phyloP scores from a whole-genome alignment of 306 rosid species.

The Glycine tomentella region DNA sequence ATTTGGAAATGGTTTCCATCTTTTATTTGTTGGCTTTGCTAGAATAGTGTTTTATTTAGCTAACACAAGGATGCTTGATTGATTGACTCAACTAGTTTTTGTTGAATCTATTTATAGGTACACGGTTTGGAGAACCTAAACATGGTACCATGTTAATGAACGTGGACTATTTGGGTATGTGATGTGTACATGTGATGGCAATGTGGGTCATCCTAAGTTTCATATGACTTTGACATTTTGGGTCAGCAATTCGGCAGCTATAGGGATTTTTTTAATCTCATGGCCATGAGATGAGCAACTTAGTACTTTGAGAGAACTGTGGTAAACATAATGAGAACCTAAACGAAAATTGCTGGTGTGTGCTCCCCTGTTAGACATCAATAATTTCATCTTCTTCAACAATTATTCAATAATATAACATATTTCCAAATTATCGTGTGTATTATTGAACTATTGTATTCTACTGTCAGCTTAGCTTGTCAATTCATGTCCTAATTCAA shows the following conservation, averaged over 20 bases:
- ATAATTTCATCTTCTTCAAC: slow-evolving; percentile 31
- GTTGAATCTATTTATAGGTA: slow-evolving; percentile 52
- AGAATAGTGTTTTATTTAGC: background rate
- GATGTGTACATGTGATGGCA: slow-evolving; percentile 59
- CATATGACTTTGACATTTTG: slow-evolving; percentile 49
- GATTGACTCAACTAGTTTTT: slow-evolving; percentile 42
- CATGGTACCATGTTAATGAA: slow-evolving; percentile 29
- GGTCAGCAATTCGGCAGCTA: slow-evolving; percentile 44
- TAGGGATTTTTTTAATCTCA: slow-evolving; percentile 40
- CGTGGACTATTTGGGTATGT: slow-evolving; percentile 28
- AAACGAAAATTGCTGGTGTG: slow-evolving; percentile 44
- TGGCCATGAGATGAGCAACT: slow-evolving; percentile 46
- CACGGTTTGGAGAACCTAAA: slow-evolving; percentile 36
- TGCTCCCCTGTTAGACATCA: slow-evolving; percentile 41
- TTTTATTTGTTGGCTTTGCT: slow-evolving; percentile 32
- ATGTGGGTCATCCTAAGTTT: slow-evolving; percentile 47
- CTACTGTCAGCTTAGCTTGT: background rate
- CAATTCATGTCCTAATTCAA: slow-evolving; percentile 47
- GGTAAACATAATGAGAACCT: slow-evolving; percentile 35
- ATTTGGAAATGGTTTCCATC: slow-evolving; percentile 52
- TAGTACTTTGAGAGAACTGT: slow-evolving; percentile 26
- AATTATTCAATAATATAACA: slow-evolving; percentile 40
- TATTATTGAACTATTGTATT: slow-evolving; percentile 38
- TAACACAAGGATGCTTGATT: slow-evolving; percentile 48
- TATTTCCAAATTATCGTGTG: slow-evolving; percentile 36